These are phyloP conservation scores for Cardamine occulta DNA, from an alignment of 345 rosid species.

Conservation along the genomic window DNA sequence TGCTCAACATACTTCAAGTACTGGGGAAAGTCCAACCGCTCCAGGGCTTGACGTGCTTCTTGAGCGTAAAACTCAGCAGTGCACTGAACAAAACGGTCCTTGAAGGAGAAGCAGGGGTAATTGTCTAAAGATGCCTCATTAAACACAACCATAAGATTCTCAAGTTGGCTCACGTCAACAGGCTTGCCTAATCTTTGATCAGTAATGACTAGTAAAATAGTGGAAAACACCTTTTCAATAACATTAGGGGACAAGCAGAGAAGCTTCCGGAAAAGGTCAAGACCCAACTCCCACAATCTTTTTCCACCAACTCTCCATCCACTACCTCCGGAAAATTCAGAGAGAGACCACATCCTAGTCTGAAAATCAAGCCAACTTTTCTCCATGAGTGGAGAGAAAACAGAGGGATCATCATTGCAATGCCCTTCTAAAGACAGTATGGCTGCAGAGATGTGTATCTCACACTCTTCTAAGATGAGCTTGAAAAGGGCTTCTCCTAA, in stretches of 20 bases:
- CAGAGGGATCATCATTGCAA: conserved; percentile 2
- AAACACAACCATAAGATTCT: not conserved
- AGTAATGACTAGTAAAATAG: not conserved
- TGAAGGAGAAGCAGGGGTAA: not conserved
- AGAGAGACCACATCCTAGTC: not conserved
- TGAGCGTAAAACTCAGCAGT: not conserved
- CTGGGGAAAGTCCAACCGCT: too few relatives aligned
- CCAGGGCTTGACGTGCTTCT: too few relatives aligned
- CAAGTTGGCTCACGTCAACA: not conserved
- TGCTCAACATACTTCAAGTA: not conserved
- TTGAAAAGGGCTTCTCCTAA: not conserved
- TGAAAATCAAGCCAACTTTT: not conserved
- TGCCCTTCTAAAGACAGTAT: not conserved
- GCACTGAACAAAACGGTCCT: not conserved
- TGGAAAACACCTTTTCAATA: not conserved
- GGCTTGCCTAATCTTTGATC: not conserved
- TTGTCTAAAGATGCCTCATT: not conserved
- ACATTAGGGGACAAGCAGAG: not conserved
- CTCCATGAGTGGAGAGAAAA: not conserved
- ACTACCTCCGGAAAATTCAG: not conserved
- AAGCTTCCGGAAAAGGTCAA: not conserved
- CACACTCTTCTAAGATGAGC: conserved; percentile 1
- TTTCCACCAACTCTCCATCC: not conserved
- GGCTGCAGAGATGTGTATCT: not conserved
- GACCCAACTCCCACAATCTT: not conserved